Evolutionary conservation across 2,329 filamentous ascomycete genomes (phyloP).

Genomic region (Aspergillus persii): DNA sequence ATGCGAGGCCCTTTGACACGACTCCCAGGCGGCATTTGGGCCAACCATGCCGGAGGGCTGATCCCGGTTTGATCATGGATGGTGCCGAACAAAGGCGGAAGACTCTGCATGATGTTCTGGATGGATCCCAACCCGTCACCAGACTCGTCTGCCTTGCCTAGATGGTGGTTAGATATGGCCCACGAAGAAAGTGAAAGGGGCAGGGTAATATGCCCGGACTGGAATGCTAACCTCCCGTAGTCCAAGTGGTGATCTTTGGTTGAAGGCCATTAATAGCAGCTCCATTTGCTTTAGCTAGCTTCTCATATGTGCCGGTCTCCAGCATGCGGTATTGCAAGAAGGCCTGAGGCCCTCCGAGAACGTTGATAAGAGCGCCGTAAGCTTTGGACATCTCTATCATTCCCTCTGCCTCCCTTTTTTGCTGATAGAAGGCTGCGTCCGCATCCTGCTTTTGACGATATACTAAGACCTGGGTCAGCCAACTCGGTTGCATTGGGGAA

Average conservation of each 20-base stretch:
- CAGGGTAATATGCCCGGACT: neutral
- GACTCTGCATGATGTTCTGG: constrained; percentile 78
- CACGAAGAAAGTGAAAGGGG: no score
- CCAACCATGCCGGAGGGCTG: constrained; percentile 70
- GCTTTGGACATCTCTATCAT: constrained; percentile 74
- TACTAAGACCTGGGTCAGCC: constrained; percentile 14
- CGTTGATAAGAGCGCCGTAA: constrained; percentile 68
- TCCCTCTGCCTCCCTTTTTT: constrained; percentile 74
- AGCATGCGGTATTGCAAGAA: constrained; percentile 86
- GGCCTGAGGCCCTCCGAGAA: constrained; percentile 74
- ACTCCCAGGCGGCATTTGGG: constrained; percentile 47
- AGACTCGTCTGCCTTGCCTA: constrained; percentile 40
- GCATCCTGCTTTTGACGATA: constrained; percentile 32
- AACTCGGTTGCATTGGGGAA: neutral
- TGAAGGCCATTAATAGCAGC: constrained; percentile 71
- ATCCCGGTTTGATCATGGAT: constrained; percentile 90
- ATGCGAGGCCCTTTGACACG: neutral
- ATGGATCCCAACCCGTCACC: constrained; percentile 63
- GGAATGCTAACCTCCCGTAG: constrained; percentile 57
- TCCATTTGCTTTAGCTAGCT: constrained; percentile 75
- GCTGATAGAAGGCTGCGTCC: constrained; percentile 46
- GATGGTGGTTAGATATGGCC: constrained; percentile 8
- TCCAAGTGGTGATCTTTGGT: constrained; percentile 91
- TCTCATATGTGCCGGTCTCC: constrained; percentile 74
- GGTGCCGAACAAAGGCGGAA: constrained; percentile 78